Evolutionary conservation across 352 stramenopile genomes (phyloP).

Genomic region (Pythium dissotocum): DNA sequence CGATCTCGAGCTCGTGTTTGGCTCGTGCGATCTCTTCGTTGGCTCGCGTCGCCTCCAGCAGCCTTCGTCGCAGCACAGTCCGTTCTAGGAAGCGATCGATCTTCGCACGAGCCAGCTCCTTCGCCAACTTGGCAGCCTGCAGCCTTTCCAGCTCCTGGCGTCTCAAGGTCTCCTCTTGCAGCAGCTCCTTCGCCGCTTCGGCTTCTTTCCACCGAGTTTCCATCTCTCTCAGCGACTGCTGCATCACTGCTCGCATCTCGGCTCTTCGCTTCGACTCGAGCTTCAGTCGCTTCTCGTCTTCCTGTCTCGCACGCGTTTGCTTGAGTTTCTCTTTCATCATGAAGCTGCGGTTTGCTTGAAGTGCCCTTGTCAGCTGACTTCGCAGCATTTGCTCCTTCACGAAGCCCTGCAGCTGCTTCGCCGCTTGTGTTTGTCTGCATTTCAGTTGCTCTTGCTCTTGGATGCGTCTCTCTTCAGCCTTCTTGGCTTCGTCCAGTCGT

Average conservation of each 20-base stretch:
- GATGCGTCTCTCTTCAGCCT: constrained; percentile 25
- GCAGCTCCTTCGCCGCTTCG: constrained; percentile 5
- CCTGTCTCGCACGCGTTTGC: constrained; percentile 46
- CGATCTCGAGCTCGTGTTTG: not conserved
- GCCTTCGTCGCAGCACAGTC: constrained; percentile 11
- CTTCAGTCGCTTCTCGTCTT: constrained; percentile 42
- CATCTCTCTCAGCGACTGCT: constrained; percentile 37
- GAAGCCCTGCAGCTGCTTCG: constrained; percentile 37
- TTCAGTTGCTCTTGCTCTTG: constrained; percentile 28
- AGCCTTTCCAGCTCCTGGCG: not conserved
- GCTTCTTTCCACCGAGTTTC: constrained; percentile 41
- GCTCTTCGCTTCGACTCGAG: constrained; percentile 38
- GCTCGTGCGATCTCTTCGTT: constrained; percentile 9
- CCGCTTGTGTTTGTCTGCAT: not conserved
- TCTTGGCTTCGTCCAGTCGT: not conserved
- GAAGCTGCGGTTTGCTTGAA: constrained; percentile 36
- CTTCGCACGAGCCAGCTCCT: constrained; percentile 1
- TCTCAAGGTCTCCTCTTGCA: not conserved
- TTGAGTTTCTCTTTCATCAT: constrained; percentile 47
- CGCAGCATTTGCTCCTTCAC: constrained; percentile 47
- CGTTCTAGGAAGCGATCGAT: constrained; percentile 25
- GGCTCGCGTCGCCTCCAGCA: constrained; percentile 4
- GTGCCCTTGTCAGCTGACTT: constrained; percentile 32
- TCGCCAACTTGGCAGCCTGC: not conserved
- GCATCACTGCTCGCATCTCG: constrained; percentile 37